Evolutionary conservation across 139 green algal genomes (phyloP).

Genomic region (Chlamydomonas schloesseri): DNA sequence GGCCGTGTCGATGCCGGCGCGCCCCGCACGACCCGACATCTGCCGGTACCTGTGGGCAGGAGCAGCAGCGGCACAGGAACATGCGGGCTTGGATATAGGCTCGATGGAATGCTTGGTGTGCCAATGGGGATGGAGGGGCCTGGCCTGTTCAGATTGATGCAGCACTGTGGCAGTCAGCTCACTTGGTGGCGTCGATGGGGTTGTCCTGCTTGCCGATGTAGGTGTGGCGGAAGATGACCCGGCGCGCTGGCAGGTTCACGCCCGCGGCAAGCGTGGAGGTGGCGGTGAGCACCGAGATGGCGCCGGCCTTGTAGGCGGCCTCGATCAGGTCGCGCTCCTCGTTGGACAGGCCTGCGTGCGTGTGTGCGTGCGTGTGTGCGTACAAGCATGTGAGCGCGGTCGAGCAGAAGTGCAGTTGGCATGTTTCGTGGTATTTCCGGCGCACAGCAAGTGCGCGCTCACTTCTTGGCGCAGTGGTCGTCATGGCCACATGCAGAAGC

Average conservation of each 20-base stretch:
- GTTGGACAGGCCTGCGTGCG: conserved; percentile 64
- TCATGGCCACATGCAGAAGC: no score
- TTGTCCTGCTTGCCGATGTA: conserved; percentile 62
- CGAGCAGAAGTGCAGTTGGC: no score
- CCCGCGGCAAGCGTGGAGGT: conserved; percentile 95
- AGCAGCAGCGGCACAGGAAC: background rate
- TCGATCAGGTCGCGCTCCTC: conserved; percentile 88
- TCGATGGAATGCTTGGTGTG: no score
- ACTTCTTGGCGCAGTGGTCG: no score
- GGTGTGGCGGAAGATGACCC: conserved; percentile 86
- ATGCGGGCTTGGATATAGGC: no score
- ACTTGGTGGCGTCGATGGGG: conserved; percentile 66
- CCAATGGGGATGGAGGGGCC: no score
- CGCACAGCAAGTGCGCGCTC: no score
- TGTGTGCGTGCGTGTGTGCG: no score
- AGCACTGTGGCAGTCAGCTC: conserved; percentile 35
- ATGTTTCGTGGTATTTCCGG: no score
- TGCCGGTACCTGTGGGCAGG: conserved; percentile 67
- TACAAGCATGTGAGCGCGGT: background rate
- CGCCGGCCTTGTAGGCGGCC: conserved; percentile 76
- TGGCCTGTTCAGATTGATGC: no score
- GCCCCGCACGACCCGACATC: conserved; percentile 83
- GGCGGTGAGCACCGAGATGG: conserved; percentile 88
- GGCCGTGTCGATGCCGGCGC: conserved; percentile 77
- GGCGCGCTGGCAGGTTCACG: conserved; percentile 89